Evolutionary conservation across 495 filamentous ascomycete genomes (phyloP).

Genomic region (Aspergillus steynii): DNA sequence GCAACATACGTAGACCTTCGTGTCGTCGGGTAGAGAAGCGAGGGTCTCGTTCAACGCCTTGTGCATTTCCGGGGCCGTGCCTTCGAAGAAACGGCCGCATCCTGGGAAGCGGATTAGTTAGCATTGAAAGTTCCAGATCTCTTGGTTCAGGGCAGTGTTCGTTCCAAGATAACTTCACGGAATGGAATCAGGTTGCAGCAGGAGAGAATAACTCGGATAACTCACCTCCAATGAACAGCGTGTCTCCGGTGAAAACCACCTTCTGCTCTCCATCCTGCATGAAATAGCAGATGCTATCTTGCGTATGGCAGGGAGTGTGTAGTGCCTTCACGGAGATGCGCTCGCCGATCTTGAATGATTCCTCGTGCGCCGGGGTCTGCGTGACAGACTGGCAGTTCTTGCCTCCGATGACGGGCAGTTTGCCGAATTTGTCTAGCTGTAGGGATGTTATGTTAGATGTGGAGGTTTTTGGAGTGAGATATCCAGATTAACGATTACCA

Average conservation of each 20-base stretch:
- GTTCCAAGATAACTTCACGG: too few species aligned
- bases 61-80: conserved; percentile 87
- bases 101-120: conserved; percentile 47
- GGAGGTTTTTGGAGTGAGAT: too few species aligned
- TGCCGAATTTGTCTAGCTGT: conserved; percentile 67
- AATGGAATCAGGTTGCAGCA: neutral
- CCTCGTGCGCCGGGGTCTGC: conserved; percentile 68
- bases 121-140: neutral
- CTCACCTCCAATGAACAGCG: conserved; percentile 87
- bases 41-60: conserved; percentile 85
- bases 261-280: conserved; percentile 79
- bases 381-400: conserved; percentile 82
- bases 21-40: conserved; percentile 81
- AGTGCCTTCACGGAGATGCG: conserved; percentile 81
- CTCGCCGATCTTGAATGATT: conserved; percentile 80
- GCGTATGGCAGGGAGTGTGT: conserved; percentile 96
- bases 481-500: conserved; percentile 48
- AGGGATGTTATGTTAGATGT: conserved; percentile 12
- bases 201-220: conserved; percentile 5
- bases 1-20: conserved; percentile 78
- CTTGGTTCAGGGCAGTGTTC: too few species aligned
- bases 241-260: conserved; percentile 94
- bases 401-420: conserved; percentile 79
- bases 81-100: conserved; percentile 97
- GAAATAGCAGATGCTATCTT: conserved; percentile 93